Conservation (phyloP, 176 grass and related monocot genomes). For the Typha latifolia region DNA sequence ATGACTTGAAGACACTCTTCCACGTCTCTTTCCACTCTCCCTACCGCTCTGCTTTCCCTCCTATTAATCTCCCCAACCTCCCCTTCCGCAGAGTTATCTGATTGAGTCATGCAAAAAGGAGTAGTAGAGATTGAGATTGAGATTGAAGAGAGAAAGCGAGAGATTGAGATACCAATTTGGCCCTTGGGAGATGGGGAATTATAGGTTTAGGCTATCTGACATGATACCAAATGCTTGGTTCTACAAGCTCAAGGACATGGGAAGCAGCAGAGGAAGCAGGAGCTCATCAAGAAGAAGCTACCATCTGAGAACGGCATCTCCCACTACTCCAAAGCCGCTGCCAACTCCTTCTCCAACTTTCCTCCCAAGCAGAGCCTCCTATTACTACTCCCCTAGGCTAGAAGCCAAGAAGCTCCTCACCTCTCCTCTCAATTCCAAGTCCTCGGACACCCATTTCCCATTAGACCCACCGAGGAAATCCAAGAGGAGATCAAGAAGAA, state of each 20-base stretch:
- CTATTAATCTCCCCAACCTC: constrained; percentile 10
- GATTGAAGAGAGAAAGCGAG: too few species aligned
- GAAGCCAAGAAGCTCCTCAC: constrained; percentile 10
- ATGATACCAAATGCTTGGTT: constrained; percentile 98
- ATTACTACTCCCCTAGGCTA: constrained; percentile 66
- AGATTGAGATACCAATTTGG: background rate
- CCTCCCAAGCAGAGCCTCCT: constrained; percentile 53
- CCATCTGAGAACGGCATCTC: constrained; percentile 2
- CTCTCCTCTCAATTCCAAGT: constrained; percentile 34
- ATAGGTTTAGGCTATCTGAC: constrained; percentile 81
- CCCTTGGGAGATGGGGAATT: constrained; percentile 40
- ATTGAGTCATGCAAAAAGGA: too few species aligned
- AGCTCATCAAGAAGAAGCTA: background rate
- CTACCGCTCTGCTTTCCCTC: constrained; percentile 12
- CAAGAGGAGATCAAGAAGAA: constrained; percentile 29
- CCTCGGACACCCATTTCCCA: constrained; percentile 40
- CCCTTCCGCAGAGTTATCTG: too few species aligned
- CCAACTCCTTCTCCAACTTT: constrained; percentile 5
- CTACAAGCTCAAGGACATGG: constrained; percentile 80
- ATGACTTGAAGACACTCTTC: constrained; percentile 2
- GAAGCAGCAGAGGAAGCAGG: constrained; percentile 21
- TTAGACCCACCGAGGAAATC: constrained; percentile 50
- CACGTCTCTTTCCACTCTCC: constrained; percentile 30
- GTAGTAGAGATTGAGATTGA: too few species aligned
- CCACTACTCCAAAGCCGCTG: constrained; percentile 5